Base-by-base conservation (phyloP, 1,139 yeast species). In the Scheffersomyces insectosa region DNA sequence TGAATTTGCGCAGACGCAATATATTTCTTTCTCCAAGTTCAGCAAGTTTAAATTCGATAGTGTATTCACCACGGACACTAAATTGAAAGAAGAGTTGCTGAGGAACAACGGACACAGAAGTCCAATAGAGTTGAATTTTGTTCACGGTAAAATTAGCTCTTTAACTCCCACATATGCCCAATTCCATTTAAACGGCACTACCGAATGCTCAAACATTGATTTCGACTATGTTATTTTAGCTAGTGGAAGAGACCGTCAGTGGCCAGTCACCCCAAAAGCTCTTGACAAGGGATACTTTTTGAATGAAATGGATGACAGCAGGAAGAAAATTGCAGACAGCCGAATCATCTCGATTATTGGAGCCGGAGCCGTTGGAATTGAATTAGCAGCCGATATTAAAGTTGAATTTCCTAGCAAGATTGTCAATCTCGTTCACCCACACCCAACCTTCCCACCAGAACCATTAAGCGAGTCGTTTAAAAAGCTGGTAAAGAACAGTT, bases 201-300 rank as follows among this genome's bases (percentile, higher is more conserved):
- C 37, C n/a, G 44, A 44, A 2, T 48, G 44, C 11, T 63, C 62
- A n/a, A 49, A 49, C 1, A 56, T 77, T 15, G 59, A 59, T n/a
- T 80, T 77, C 54, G 80, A 78, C 49, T 78, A 74, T 48, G 73
- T 73, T 16, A 62, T 79, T 4, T 55, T 72, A 47, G 80, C 83
- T 3, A 60, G 77, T 3, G 85, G 85, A 1, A 59, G 83, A 54
- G 67, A 75, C 45, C 60, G 83, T 45, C 58, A 62, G 36, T 79
- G 81, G 80, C 85, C 84, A 10, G 70, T 78, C 32, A 77, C 80
- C 16, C 84, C 84, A 1, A 49, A 53, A 27, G 76, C 71, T 1
- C 57, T 48, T 44, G 68, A 66, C 14, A 49, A 46, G 40, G 61
- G 58, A 7, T 50, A 50, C 11, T 72, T 59, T 47, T 35, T 67